A percentile compares a stretch with the other conserved stretches of the same genome.
These are phyloP conservation scores for Didymella glomerata DNA, from an alignment of 2,329 filamentous ascomycete genomes.

Conservation along the genomic window DNA sequence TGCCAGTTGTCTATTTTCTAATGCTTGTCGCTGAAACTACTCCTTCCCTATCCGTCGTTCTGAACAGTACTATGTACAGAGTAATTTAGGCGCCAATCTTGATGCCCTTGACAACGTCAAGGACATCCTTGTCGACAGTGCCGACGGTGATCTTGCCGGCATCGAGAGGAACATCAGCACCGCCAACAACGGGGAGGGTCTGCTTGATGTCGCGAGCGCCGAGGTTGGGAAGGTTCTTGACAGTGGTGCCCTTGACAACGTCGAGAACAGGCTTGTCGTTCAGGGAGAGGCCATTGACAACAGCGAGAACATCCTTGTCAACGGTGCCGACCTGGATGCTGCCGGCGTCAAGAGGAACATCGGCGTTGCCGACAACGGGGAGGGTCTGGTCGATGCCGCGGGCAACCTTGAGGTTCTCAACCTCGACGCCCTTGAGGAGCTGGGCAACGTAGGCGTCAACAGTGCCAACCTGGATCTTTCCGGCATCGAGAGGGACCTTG, in stretches of 20 bases:
- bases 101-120: slow-evolving; percentile 5
- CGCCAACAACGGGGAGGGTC: slow-evolving; percentile 10
- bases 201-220: slow-evolving; percentile 11
- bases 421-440: slow-evolving; percentile 4
- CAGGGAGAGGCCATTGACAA: neutral
- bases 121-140: slow-evolving; percentile 10
- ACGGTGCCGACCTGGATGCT: slow-evolving; percentile 7
- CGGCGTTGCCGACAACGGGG: slow-evolving; percentile 5
- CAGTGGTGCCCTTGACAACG: slow-evolving; percentile 8
- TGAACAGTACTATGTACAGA: neutral
- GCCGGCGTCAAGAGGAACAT: slow-evolving; percentile 8
- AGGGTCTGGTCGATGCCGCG: slow-evolving; percentile 13
- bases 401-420: slow-evolving; percentile 1
- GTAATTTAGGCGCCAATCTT: slow-evolving; percentile 3
- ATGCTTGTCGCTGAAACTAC: neutral
- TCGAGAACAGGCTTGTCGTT: neutral
- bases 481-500: slow-evolving; percentile 8
- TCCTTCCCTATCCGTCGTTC: neutral
- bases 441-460: slow-evolving; percentile 6
- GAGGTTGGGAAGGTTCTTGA: neutral
- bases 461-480: slow-evolving; percentile 16
- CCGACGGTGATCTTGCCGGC: slow-evolving; percentile 6
- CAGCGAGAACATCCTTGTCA: slow-evolving; percentile 8
- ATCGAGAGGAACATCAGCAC: slow-evolving; percentile 4
- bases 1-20: neutral